These are phyloP conservation scores for Ascochyta clinopodiicola DNA, from an alignment of 2,329 filamentous ascomycete species.

Conservation along the genomic window DNA sequence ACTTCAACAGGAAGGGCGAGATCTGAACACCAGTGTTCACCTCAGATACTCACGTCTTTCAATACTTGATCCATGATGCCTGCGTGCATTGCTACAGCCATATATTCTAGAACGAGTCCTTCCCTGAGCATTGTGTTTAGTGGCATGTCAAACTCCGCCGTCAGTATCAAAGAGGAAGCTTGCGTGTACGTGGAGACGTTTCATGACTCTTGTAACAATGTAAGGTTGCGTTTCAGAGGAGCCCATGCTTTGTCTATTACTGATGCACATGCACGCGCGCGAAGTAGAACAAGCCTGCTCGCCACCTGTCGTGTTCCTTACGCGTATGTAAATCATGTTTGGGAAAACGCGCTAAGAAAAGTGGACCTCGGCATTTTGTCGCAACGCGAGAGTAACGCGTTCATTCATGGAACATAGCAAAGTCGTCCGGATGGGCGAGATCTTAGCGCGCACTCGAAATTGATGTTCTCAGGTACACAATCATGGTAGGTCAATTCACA, in stretches of 20 bases:
- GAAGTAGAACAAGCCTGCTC: not conserved
- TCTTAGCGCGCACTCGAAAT: not conserved
- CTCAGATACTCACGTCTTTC: not conserved
- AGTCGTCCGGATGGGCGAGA: not conserved
- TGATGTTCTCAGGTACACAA: not conserved
- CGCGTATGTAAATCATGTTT: not conserved
- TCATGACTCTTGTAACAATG: slow-evolving; percentile 15
- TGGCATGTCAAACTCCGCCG: not conserved
- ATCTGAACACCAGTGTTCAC: slow-evolving; percentile 1
- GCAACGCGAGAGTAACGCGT: not conserved
- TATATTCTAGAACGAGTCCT: slow-evolving; percentile 11
- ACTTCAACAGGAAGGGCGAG: not conserved
- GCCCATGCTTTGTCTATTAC: not conserved
- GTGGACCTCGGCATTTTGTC: not conserved
- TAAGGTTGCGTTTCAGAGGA: slow-evolving; percentile 6
- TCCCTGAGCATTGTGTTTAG: slow-evolving; percentile 6
- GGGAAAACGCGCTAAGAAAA: slow-evolving; percentile 5
- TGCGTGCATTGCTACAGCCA: slow-evolving; percentile 2
- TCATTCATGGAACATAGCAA: too few relatives aligned
- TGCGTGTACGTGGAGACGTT: slow-evolving; percentile 18
- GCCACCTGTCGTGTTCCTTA: too few relatives aligned
- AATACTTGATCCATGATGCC: slow-evolving; percentile 4
- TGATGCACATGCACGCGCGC: not conserved
- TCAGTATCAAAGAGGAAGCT: slow-evolving; percentile 10
- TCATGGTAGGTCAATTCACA: not conserved